A percentile compares a stretch with the other conserved stretches of the same genome.
Conservation (phyloP, 2,329 filamentous ascomycete genomes). For the Blastomyces parvus region DNA sequence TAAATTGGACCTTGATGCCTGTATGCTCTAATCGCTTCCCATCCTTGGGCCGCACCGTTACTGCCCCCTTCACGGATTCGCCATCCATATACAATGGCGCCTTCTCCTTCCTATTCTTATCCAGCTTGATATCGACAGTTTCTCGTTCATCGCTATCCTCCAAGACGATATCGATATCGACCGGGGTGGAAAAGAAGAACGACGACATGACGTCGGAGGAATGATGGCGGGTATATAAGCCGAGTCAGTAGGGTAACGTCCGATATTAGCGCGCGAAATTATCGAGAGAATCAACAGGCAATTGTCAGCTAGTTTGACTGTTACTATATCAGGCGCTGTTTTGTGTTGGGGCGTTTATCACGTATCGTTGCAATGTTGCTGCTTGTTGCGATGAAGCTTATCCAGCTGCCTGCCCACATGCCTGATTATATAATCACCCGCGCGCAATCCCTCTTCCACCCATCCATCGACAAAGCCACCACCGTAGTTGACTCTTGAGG, state of each 20-base stretch:
- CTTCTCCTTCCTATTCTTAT: constrained; percentile 96
- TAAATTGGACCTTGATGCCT: constrained; percentile 99
- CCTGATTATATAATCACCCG: no score
- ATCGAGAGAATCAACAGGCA: neutral
- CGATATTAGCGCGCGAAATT: neutral
- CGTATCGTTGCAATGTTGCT: neutral
- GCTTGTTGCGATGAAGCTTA: neutral
- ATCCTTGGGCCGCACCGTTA: constrained; percentile 93
- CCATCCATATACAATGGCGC: constrained; percentile 96
- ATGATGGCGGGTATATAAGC: neutral
- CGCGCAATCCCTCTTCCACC: no score
- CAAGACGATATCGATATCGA: constrained; percentile 98
- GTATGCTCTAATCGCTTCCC: constrained; percentile 96
- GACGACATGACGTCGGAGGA: constrained; percentile 62
- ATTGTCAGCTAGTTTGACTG: neutral
- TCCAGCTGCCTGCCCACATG: neutral
- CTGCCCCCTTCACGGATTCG: constrained; percentile 92
- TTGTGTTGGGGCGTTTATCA: neutral
- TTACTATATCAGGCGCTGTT: neutral
- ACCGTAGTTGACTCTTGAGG: no score
- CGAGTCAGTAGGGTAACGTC: neutral
- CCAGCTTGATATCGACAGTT: constrained; percentile 95
- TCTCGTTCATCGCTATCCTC: constrained; percentile 88
- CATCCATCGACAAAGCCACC: no score
- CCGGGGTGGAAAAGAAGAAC: constrained; percentile 95